These are phyloP conservation scores for Gynochthodes officinalis DNA, from an alignment of 257 asterid species.

Conservation along the genomic window DNA sequence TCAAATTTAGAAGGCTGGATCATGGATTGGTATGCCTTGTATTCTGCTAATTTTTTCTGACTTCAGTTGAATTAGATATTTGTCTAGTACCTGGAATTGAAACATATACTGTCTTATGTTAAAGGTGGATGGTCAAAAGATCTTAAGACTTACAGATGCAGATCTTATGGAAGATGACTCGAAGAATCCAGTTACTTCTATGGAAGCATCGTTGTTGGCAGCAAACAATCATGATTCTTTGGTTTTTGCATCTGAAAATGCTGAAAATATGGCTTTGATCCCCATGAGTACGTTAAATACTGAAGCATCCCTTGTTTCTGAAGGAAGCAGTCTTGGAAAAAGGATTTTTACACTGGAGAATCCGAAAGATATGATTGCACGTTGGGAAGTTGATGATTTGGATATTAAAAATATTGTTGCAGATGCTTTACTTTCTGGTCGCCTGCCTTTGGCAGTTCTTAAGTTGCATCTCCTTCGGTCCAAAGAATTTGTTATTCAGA, in stretches of 20 bases:
- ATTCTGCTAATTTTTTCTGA: conserved; percentile 19
- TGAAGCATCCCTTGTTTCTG: conserved; percentile 48
- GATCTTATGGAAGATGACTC: conserved; percentile 54
- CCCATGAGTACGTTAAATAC: conserved; percentile 46
- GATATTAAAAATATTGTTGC: conserved; percentile 76
- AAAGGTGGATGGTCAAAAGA: conserved; percentile 54
- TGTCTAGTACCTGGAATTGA: conserved; percentile 10
- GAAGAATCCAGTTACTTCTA: conserved; percentile 43
- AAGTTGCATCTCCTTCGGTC: conserved; percentile 79
- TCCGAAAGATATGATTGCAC: conserved; percentile 91
- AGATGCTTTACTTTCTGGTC: conserved; percentile 89
- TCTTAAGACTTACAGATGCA: conserved; percentile 27
- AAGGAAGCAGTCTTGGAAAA: conserved; percentile 43
- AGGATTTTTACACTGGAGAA: conserved; percentile 50
- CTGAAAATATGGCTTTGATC: conserved; percentile 61
- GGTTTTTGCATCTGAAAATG: conserved; percentile 40
- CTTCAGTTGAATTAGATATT: conserved; percentile 18
- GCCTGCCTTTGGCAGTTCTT: conserved; percentile 97
- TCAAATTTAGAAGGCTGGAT: conserved; percentile 68
- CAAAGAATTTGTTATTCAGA: conserved; percentile 48
- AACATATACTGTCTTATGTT: conserved; percentile 16
- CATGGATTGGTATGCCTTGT: conserved; percentile 51
- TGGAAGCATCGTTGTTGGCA: conserved; percentile 33
- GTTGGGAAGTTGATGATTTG: conserved; percentile 83
- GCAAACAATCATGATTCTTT: conserved; percentile 37